phyloP scores from a whole-genome alignment of 2,329 filamentous ascomycete species.

The Monilinia polystroma region DNA sequence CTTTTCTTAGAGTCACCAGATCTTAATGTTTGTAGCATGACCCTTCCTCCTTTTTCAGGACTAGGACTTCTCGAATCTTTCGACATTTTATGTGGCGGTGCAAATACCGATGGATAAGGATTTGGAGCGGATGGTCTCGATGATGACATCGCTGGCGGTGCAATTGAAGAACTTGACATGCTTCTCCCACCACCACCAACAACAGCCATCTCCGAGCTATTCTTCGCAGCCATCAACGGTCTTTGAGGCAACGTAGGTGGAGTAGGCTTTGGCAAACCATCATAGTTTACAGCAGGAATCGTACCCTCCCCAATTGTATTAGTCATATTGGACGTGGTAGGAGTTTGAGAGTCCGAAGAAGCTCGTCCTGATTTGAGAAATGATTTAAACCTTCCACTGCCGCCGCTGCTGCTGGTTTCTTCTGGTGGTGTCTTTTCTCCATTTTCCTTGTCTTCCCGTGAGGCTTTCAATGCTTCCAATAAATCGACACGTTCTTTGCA shows the following conservation, averaged over 20 bases:
- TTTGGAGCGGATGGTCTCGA: slow-evolving; percentile 25
- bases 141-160: slow-evolving; percentile 28
- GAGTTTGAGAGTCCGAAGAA: slow-evolving; percentile 15
- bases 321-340: neutral
- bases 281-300: slow-evolving; percentile 76
- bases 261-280: slow-evolving; percentile 70
- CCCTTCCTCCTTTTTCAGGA: slow-evolving; percentile 54
- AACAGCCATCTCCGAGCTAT: slow-evolving; percentile 51
- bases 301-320: slow-evolving; percentile 70
- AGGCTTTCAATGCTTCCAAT: slow-evolving; percentile 73
- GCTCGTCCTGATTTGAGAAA: slow-evolving; percentile 16
- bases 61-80: slow-evolving; percentile 50
- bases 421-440: slow-evolving; percentile 80
- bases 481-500: slow-evolving; percentile 92
- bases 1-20: slow-evolving; percentile 50
- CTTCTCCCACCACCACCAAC: slow-evolving; percentile 37
- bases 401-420: slow-evolving; percentile 70
- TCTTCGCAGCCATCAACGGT: slow-evolving; percentile 48
- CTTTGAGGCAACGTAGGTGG: slow-evolving; percentile 56
- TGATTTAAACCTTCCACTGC: slow-evolving; percentile 21
- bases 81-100: slow-evolving; percentile 35
- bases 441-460: slow-evolving; percentile 56
- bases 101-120: slow-evolving; percentile 30
- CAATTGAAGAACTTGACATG: slow-evolving; percentile 24
- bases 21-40: slow-evolving; percentile 61